Evolutionary conservation across 108 stramenopile species (phyloP), one percentile per base, ranked within the genome.

Genomic region (Skeletonema grethae): DNA sequence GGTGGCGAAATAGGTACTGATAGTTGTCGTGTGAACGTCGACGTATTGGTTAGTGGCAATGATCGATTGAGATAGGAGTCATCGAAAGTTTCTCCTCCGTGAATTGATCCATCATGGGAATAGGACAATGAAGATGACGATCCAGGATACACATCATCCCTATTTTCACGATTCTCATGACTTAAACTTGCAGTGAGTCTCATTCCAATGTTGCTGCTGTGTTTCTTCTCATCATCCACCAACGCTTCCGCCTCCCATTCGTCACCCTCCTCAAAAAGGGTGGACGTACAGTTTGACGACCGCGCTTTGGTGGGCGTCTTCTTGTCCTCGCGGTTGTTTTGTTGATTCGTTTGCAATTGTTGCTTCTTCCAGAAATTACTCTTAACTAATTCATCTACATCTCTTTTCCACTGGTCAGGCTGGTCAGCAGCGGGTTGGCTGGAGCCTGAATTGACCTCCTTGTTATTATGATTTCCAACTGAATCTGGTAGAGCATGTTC

Each of bases 351-450:
- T n/a, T n/a, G n/a, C n/a, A n/a, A n/a, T 34, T 48, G 46, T 48
- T 48, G 46, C 7, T 48, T 72, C 20, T 72, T 61, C 32, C 59
- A 35, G 57, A 72, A 79, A 57, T 59, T 61, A 43, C 32, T 72
- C 70, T 79, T 79, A 15, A 79, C 77, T 50, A 79, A 32, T 31
- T 67, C 55, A 18, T 79, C 77, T 36, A 79, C 77, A 63, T 79
- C 70, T 29, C 70, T 61, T 53, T 63, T 66, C 10, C 72, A 65
- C 24, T 50, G 70, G 46, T 79, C 77, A 32, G 61, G 50, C 9
- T 69, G 63, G 1, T 69, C 65, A 4, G 20, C 31, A 12, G 30
- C 63, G 7, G 6, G 6, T 3, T 48, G 46, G 5, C 18, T 48
- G 1, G 46, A 48, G 1, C 16, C 20, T 18, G 46, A 1, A 48